phyloP scores from a whole-genome alignment of 2,329 filamentous ascomycete genomes.

The Colletotrichum karsti region DNA sequence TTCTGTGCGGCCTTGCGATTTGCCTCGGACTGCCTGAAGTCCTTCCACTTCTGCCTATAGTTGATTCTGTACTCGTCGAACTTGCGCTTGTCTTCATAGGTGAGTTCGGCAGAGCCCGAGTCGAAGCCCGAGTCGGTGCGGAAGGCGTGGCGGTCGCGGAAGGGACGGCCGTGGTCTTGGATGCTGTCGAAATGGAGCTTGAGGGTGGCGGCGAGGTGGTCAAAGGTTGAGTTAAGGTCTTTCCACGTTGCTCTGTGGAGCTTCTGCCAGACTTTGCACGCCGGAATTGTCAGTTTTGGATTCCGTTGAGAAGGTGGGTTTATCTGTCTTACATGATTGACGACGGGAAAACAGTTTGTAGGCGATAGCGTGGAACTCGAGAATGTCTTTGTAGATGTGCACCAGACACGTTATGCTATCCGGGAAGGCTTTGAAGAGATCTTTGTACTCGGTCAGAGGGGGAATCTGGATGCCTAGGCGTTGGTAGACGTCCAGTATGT shows the following conservation, averaged over 20 bases:
- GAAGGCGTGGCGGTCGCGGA: not conserved
- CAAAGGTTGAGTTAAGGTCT: slow-evolving; percentile 4
- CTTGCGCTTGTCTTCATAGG: too few species aligned
- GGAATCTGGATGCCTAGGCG: slow-evolving; percentile 7
- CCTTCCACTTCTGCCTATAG: not conserved
- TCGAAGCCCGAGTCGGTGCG: slow-evolving; percentile 4
- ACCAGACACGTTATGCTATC: not conserved
- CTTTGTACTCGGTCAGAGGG: not conserved
- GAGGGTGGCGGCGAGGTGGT: not conserved
- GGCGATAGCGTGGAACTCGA: slow-evolving; percentile 5
- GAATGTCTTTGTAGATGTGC: slow-evolving; percentile 14
- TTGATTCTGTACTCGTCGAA: not conserved
- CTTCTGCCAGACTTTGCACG: slow-evolving; percentile 16
- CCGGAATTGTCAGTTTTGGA: not conserved
- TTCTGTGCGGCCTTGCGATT: not conserved
- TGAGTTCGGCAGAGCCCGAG: too few species aligned
- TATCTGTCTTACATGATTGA: not conserved
- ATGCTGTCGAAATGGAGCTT: not conserved
- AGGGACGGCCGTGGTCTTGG: not conserved
- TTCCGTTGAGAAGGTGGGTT: not conserved
- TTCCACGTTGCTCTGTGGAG: slow-evolving; percentile 19
- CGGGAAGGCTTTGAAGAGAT: not conserved
- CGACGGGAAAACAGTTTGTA: slow-evolving; percentile 20
- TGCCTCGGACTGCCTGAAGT: not conserved
- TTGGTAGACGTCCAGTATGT: slow-evolving; percentile 26